These are phyloP conservation scores for Neocatenulostroma microsporum DNA, from an alignment of 2,329 filamentous ascomycete species.

Conservation along the genomic window DNA sequence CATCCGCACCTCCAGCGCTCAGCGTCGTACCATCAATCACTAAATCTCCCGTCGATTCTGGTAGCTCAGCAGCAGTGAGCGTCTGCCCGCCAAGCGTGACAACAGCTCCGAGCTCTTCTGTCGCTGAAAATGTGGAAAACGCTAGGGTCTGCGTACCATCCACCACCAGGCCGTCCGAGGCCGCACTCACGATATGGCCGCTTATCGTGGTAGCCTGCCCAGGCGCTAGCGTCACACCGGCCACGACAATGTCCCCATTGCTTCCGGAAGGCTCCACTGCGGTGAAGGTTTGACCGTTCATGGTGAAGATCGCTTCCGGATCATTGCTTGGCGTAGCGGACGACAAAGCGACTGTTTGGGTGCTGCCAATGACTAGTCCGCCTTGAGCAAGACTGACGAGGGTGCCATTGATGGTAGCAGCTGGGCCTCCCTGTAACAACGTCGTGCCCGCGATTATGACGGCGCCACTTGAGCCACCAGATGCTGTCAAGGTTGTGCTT, in stretches of 20 bases:
- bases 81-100: not conserved
- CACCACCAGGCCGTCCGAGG: not conserved
- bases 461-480: not conserved
- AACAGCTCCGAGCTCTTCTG: not conserved
- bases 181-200: not conserved
- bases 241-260: not conserved
- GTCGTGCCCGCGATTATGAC: not conserved
- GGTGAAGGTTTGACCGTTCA: not conserved
- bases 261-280: not conserved
- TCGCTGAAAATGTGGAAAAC: not conserved
- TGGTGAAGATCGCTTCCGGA: too few species aligned
- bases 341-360: not conserved
- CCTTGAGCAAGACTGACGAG: not conserved
- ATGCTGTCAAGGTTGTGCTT: not conserved
- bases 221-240: not conserved
- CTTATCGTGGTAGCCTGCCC: conserved; percentile 1
- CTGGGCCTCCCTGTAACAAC: not conserved
- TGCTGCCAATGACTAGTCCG: not conserved
- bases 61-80: not conserved
- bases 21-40: conserved; percentile 3
- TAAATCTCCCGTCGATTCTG: not conserved
- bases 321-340: too few species aligned
- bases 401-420: not conserved
- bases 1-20: not conserved
- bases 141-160: conserved; percentile 4